Evolutionary conservation across 805 yeast genomes (phyloP), one percentile per base, ranked within the genome.

Genomic region (Millerago galiae): DNA sequence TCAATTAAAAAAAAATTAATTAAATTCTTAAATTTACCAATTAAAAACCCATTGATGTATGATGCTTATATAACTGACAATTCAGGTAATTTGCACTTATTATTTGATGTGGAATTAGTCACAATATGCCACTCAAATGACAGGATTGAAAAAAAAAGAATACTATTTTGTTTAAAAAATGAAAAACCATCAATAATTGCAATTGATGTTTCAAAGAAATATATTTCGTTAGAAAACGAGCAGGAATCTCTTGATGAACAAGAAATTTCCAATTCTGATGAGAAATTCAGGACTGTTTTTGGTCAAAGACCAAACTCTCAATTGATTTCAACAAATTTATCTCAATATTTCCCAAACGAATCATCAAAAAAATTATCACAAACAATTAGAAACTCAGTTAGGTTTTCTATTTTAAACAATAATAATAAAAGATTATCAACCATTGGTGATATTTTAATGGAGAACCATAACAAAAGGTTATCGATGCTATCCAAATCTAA

Each of bases 301-400:
- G 95, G 95, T 18, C 96, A 87, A 60, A 72, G 99, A 55, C 99
- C 99, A 7, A 90, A 98, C 1, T 81, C 93, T 46, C 95, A 88
- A 57, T 74, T 90, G 52, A 93, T 91, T 47, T 86, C 97, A 2
- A 80, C 90, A 2, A 88, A 91, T 56, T 67, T 91, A 49, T 82
- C 89, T 2, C 95, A 90, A 49, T 91, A 86, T 60, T 93, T 93
- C 70, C 99, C 99, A 0, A 83, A 81, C 32, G 81, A 95, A 0
- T 81, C 77, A 18, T 75, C 79, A 40, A 70, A 74, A 35, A 82
- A 82, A 44, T 71, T 93, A 48, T 83, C 83, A 47, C 80, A 82
- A 43, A 90, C 96, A 2, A 75, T 90, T 35, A 67, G 95, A 16
- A 89, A 87, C 56, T 85, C 96, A 5, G 87, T 86, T 13, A 67